Evolutionary conservation across 1,284 basidiomycete species (phyloP), one percentile per base, ranked within the genome.

Genomic region (Hypsizygus ulmarius): DNA sequence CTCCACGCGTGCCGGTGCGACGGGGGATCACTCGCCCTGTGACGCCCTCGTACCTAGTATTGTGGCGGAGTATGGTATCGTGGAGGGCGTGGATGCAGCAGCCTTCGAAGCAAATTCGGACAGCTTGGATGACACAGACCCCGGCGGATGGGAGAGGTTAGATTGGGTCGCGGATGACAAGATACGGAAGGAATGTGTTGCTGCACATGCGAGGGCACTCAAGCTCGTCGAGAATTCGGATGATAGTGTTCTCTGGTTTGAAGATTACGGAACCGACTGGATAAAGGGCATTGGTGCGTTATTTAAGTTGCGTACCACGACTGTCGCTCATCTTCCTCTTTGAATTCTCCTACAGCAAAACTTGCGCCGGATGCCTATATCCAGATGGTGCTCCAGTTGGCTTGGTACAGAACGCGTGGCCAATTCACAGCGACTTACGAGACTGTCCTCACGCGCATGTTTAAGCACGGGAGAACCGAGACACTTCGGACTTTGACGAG

Each of bases 1-100:
- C 10, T 91, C 87, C 53, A 86, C 88, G 1, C 83, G 92, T 35
- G 90, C 91, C 2, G 91, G 92, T 32, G 87, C 91, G 46, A 84
- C 85, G 61, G 96, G 96, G 21, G 96, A 98, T 70, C 95, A 97
- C 68, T 91, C 92, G 2, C 89, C 92, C 0, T 87, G 88, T 48
- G 96, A 98, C 57, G 95, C 95, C 1, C 73, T 98, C 8, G 85
- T 97, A 1, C 94, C 95, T 0, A 92, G 90, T 55, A 89, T 95
- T 43, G 81, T 93, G n/a, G 82, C 84, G 34, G 93, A 97, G 61
- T 96, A 89, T 60, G 84, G 84, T 1, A 72, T 94, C 32, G 80
- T 82, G 1, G 77, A 87, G 57, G 75, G 75, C 7, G 73, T 90
- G 3, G 79, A 84, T 47, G 62, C 65, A 7, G 62, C 69, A n/a